Evolutionary conservation across 2,329 filamentous ascomycete species (phyloP), one percentile per base, ranked within the genome.

Genomic region (Penicillium sp.): DNA sequence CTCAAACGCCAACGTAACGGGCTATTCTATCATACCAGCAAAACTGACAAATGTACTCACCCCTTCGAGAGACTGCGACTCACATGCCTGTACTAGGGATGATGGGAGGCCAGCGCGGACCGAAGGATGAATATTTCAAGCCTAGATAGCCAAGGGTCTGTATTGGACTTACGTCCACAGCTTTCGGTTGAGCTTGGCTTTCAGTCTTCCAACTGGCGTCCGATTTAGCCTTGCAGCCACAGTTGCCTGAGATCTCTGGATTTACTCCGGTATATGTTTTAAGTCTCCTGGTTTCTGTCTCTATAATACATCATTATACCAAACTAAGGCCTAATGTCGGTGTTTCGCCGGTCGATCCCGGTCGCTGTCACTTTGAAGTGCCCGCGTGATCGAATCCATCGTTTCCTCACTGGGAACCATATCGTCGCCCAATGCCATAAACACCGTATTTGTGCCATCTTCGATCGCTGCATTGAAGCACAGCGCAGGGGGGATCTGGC

Each of bases 401-500:
- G 33, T 52, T 23, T 65, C 49, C 23, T 52, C 33, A 40, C 33
- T 46, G 1, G 24, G 11, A 40, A n/a, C 42, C 16, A 52, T 16
- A 31, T 46, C 19, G 16, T 52, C 33, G n/a, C 42, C 33, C 5
- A 31, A 52, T 47, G 18, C 40, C 14, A 46, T 46, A 23, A 52
- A 47, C 16, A 52, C 11, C 13, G 49, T 46, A 33, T 52, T 52
- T 39, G 31, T 52, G 10, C 49, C 33, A 52, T 46, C 42, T 23
- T 52, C 33, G 11, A 52, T 23, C 16, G 31, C 49, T 29, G 23
- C 8, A 11, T 16, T 23, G 18, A 50, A 46, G 37, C 24, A 24
- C 16, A 31, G 50, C 39, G 36, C 36, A 21, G 50, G 61, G 28
- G 54, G 50, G 2, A 62, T 28, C 52, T 51, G 33, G 23, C 53